Evolutionary conservation across 2,329 filamentous ascomycete species (phyloP).

Genomic region (Fusarium humuli): DNA sequence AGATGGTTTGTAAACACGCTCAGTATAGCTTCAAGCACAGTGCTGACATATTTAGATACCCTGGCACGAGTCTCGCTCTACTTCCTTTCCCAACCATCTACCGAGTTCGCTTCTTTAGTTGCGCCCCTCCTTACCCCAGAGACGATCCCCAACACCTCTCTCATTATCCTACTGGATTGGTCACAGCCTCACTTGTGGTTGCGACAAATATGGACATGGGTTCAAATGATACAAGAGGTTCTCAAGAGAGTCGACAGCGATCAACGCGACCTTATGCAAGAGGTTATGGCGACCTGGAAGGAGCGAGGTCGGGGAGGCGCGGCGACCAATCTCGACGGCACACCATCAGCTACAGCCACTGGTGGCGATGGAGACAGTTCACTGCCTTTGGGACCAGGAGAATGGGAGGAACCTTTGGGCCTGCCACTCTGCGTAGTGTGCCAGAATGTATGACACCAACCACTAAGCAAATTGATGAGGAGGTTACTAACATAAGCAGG

Average conservation of each 20-base stretch:
- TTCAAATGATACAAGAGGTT: conserved; percentile 82
- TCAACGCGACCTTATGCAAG: conserved; percentile 86
- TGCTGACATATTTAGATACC: conserved; percentile 72
- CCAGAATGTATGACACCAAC: conserved; percentile 77
- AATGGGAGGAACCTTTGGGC: conserved; percentile 92
- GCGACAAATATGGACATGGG: conserved; percentile 88
- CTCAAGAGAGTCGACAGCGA: conserved; percentile 79
- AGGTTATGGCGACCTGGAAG: conserved; percentile 83
- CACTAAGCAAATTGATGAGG: neutral
- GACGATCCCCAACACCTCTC: conserved; percentile 85
- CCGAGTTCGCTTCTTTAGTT: conserved; percentile 84
- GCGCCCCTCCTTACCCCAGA: conserved; percentile 85
- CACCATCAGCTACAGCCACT: conserved; percentile 64
- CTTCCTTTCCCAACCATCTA: conserved; percentile 85
- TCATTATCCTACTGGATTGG: conserved; percentile 96
- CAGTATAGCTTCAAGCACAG: neutral
- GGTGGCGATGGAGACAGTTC: conserved; percentile 72
- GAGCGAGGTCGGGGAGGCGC: conserved; percentile 77
- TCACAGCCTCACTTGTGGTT: conserved; percentile 93
- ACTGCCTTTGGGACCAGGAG: conserved; percentile 84
- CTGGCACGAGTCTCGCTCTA: conserved; percentile 91
- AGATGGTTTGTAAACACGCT: conserved; percentile 71
- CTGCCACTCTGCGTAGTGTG: conserved; percentile 94
- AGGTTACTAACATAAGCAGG: conserved; percentile 58
- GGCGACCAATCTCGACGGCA: conserved; percentile 71